Evolutionary conservation across 495 filamentous ascomycete species (phyloP).

Genomic region (Cairneyella variabilis): DNA sequence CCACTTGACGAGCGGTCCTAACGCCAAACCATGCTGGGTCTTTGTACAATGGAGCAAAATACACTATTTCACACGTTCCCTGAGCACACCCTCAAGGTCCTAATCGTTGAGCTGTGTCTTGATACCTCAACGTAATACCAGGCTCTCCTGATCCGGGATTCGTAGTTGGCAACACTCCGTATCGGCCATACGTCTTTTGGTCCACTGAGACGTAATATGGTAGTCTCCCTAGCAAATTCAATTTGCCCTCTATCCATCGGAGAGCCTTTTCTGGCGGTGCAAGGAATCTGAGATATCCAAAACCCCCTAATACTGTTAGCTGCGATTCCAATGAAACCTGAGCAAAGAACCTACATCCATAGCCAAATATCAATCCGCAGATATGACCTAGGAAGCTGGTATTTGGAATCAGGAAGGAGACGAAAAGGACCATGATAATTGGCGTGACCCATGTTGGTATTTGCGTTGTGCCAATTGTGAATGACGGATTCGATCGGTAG

Average conservation of each 20-base stretch:
- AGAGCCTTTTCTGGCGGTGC: constrained; percentile 78
- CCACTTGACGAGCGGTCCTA: too few relatives aligned
- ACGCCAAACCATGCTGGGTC: constrained; percentile 21
- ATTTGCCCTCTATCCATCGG: constrained; percentile 77
- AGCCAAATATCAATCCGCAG: constrained; percentile 75
- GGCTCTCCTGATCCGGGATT: constrained; percentile 35
- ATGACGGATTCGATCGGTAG: constrained; percentile 65
- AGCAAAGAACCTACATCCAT: constrained; percentile 62
- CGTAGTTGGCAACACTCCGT: constrained; percentile 75
- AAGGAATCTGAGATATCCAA: constrained; percentile 81
- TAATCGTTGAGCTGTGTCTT: constrained; percentile 60
- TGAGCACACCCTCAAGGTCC: constrained; percentile 36
- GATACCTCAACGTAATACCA: constrained; percentile 51
- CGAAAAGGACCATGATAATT: constrained; percentile 64
- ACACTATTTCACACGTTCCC: not conserved
- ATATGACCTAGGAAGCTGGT: constrained; percentile 85
- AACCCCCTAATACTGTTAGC: constrained; percentile 51
- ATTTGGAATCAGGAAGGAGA: constrained; percentile 70
- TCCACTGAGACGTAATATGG: constrained; percentile 90
- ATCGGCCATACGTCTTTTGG: constrained; percentile 94
- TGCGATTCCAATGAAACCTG: constrained; percentile 9
- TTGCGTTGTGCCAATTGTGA: constrained; percentile 66
- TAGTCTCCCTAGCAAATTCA: constrained; percentile 75
- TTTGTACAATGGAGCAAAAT: constrained; percentile 22
- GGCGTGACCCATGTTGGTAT: constrained; percentile 93